Base-by-base conservation (phyloP, 805 yeast genomes). In the Zygosaccharomyces bisporus region DNA sequence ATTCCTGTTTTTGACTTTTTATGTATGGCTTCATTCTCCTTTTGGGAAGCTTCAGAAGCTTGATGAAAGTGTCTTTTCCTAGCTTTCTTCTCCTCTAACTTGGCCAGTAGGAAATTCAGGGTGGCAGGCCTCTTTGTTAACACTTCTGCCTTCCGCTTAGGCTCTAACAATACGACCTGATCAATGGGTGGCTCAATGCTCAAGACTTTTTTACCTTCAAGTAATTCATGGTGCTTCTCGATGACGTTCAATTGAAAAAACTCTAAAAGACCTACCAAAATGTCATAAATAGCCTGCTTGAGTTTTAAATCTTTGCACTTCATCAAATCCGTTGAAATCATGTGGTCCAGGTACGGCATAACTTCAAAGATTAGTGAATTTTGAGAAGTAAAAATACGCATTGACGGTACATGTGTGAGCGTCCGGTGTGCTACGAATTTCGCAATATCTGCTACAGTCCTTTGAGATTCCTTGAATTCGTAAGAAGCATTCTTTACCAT, bases 231-330 rank as follows among this genome's bases (percentile, higher is more conserved):
- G 31, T 50, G 58, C 6, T 54, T 51, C 29, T 56, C 56, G 9
- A 70, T 74, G 29, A 80, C 54, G 17, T 51, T 56, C 24, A 80
- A 52, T 19, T 69, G 72, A 39, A 74, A 67, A 2, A 60, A 67
- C 31, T 66, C 63, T 5, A 74, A 52, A 2, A 76, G 55, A 4
- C 53, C 57, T 2, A 75, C 66, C 2, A 77, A 58, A 34, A 60
- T 62, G 20, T 66, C 70, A 2, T 73, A 50, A 23, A 68, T 56
- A 3, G 41, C 23, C 34, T 50, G 54, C 43, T 56, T 63, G 3
- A 47, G 44, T 54, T 66, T 58, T 13, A 53, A 18, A 4, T 58
- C 52, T 24, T 52, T 55, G n/a, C 60, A 41, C 31, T 50, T 57
- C 4, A 46, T 37, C 10, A 60, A 21, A 44, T 63, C 66, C 2